These are phyloP conservation scores for Leavenworthia alabamica DNA, from an alignment of 345 rosid genomes.

Conservation along the genomic window DNA sequence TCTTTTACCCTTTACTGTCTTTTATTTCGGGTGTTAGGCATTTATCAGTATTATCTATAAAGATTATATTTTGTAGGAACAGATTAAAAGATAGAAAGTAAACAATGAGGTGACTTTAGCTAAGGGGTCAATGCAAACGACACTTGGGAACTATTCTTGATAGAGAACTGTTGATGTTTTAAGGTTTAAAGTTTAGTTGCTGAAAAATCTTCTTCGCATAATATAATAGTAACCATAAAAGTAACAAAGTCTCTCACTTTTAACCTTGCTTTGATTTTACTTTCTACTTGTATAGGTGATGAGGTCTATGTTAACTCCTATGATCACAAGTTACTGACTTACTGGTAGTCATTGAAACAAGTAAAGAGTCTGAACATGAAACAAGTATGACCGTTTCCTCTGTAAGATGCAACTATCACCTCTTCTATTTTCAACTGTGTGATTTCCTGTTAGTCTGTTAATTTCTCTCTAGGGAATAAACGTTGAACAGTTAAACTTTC, in stretches of 20 bases:
- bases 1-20: neutral
- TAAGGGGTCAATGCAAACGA: conserved; percentile 20
- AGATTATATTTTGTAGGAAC: conserved; percentile 13
- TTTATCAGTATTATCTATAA: conserved; percentile 1
- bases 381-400: conserved; percentile 10
- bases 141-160: conserved; percentile 12
- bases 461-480: conserved; percentile 13
- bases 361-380: conserved; percentile 6
- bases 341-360: conserved; percentile 12
- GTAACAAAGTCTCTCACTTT: neutral
- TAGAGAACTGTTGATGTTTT: conserved; percentile 22
- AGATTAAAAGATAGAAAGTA: conserved; percentile 16
- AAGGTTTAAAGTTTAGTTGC: conserved; percentile 26
- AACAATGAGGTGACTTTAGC: conserved; percentile 8
- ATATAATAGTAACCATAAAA: neutral
- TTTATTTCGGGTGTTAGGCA: conserved; percentile 4
- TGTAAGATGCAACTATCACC: conserved; percentile 11
- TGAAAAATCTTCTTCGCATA: conserved; percentile 6
- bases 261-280: neutral
- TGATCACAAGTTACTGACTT: conserved; percentile 4
- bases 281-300: conserved; percentile 6
- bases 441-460: neutral
- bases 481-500: conserved; percentile 2
- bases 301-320: neutral
- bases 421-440: conserved; percentile 1